Percentiles rank a stretch among this genome's conserved stretches.
Conservation (phyloP, 1,139 yeast species). For the Diutina mesorugosa region DNA sequence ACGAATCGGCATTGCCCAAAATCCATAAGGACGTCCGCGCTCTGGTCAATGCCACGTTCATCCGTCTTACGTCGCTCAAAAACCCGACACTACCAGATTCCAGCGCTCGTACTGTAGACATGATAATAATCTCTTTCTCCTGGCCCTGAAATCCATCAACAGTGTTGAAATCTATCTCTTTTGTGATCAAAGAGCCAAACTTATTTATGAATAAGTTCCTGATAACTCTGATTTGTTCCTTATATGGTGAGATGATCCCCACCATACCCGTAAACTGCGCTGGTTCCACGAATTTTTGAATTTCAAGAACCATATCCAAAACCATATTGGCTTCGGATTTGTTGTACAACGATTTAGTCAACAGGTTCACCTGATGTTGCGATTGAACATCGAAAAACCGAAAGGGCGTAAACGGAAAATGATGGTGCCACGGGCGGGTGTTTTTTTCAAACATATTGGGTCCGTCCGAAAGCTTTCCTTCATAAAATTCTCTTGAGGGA, state of each 20-base stretch:
- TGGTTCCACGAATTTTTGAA: slow-evolving; percentile 38
- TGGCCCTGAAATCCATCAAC: slow-evolving; percentile 99
- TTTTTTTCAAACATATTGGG: slow-evolving; percentile 49
- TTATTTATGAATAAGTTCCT: slow-evolving; percentile 40
- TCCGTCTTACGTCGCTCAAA: slow-evolving; percentile 77
- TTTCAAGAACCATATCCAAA: slow-evolving; percentile 47
- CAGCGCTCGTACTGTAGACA: slow-evolving; percentile 91
- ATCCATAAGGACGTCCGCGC: slow-evolving; percentile 91
- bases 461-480: slow-evolving; percentile 64
- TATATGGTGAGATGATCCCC: slow-evolving; percentile 91
- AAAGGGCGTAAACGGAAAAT: slow-evolving; percentile 51
- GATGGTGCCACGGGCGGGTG: slow-evolving; percentile 63
- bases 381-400: slow-evolving; percentile 63
- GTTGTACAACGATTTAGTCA: slow-evolving; percentile 63
- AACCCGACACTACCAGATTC: slow-evolving; percentile 66
- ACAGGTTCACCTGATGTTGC: slow-evolving; percentile 47
- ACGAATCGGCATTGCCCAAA: slow-evolving; percentile 62
- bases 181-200: slow-evolving; percentile 51
- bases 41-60: slow-evolving; percentile 94
- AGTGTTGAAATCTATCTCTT: slow-evolving; percentile 78
- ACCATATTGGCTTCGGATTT: slow-evolving; percentile 60
- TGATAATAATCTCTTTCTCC: slow-evolving; percentile 84
- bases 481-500: slow-evolving; percentile 77
- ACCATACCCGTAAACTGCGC: slow-evolving; percentile 55
- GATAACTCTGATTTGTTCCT: slow-evolving; percentile 63